Percentiles rank a stretch among this genome's conserved stretches.
phyloP scores from a whole-genome alignment of 2,329 filamentous ascomycete species.

The Cercospora canescens region DNA sequence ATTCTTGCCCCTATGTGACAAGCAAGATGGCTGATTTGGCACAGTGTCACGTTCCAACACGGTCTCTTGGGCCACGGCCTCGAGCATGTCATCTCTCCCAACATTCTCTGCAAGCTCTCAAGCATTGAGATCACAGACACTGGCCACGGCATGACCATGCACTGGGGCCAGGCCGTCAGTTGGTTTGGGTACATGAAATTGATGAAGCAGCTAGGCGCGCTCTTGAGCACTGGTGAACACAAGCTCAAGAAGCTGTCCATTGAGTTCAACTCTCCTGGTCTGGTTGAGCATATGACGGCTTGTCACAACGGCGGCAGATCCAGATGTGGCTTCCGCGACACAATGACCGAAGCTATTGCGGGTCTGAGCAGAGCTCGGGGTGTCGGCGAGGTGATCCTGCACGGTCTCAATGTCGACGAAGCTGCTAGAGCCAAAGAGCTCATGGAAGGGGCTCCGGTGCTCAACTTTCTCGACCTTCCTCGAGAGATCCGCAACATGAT shows the following conservation, averaged over 20 bases:
- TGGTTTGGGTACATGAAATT: constrained; percentile 33
- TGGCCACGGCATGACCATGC: constrained; percentile 72
- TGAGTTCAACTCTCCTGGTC: constrained; percentile 23
- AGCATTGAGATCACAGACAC: constrained; percentile 73
- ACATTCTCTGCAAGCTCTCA: constrained; percentile 29
- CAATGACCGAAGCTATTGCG: constrained; percentile 20
- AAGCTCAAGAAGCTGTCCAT: constrained; percentile 32
- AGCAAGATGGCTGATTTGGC: neutral
- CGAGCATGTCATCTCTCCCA: constrained; percentile 22
- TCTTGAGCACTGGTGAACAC: constrained; percentile 28
- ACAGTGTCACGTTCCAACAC: constrained; percentile 32
- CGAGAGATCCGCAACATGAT: constrained; percentile 31
- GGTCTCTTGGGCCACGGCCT: constrained; percentile 25
- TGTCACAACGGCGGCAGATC: constrained; percentile 22
- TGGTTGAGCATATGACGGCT: constrained; percentile 28
- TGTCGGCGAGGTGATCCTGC: constrained; percentile 27
- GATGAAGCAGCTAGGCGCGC: constrained; percentile 25
- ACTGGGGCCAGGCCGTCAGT: constrained; percentile 17
- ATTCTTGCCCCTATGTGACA: neutral
- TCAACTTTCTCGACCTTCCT: constrained; percentile 30
- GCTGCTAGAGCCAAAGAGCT: constrained; percentile 24
- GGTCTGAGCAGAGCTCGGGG: constrained; percentile 23
- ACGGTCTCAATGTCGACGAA: constrained; percentile 25
- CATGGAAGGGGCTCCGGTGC: constrained; percentile 21
- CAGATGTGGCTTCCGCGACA: constrained; percentile 33